Evolutionary conservation across 1,284 basidiomycete species (phyloP).

Genomic region (Cystobasidium sp.): DNA sequence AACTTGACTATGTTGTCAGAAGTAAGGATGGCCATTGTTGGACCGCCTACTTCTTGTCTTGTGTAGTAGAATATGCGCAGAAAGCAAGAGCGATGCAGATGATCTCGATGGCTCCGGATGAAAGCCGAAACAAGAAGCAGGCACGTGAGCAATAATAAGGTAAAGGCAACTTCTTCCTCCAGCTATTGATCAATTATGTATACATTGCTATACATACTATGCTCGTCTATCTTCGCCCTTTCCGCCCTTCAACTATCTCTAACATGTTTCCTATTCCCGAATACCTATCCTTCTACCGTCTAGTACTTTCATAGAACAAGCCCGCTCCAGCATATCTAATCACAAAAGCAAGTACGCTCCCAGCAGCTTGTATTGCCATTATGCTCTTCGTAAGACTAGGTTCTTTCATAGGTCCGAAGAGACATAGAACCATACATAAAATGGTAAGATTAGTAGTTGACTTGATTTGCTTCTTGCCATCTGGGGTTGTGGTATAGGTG

Average conservation of each 20-base stretch:
- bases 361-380: conserved; percentile 72
- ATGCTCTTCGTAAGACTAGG: conserved; percentile 72
- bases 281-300: conserved; percentile 58
- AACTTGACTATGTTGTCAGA: conserved; percentile 8
- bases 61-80: background rate
- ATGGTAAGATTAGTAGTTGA: conserved; percentile 85
- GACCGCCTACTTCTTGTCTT: background rate
- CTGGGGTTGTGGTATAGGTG: conserved; percentile 61
- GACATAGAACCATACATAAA: conserved; percentile 77
- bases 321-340: conserved; percentile 85
- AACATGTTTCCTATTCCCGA: background rate
- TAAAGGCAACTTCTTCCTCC: background rate
- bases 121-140: background rate
- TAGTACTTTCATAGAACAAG: conserved; percentile 84
- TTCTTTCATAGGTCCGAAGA: conserved; percentile 79
- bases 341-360: conserved; percentile 76
- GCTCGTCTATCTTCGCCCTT: too few species aligned
- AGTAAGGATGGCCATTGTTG: conserved; percentile 10
- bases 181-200: background rate
- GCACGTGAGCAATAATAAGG: conserved; percentile 4
- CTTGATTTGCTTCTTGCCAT: conserved; percentile 59
- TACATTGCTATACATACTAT: background rate
- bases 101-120: too few species aligned
- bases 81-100: background rate
- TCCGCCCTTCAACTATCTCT: background rate